These are phyloP conservation scores for Allium cepa DNA, from an alignment of 106 monocot genomes.

Conservation along the genomic window DNA sequence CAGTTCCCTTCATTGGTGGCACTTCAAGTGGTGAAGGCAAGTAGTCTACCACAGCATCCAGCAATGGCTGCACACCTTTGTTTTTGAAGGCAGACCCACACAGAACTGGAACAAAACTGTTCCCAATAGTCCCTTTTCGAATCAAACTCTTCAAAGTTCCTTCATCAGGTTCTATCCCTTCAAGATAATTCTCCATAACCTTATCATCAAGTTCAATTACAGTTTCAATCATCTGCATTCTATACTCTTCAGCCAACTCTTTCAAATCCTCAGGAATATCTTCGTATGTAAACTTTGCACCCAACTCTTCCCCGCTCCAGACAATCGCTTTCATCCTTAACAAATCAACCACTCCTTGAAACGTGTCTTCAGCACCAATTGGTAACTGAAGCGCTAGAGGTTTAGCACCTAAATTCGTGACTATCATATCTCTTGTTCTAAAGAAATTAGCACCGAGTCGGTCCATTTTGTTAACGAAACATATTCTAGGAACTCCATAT, in stretches of 20 bases:
- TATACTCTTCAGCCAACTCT: conserved; percentile 74
- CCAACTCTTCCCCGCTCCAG: conserved; percentile 91
- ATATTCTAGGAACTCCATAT: conserved; percentile 95
- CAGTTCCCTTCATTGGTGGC: conserved; percentile 92
- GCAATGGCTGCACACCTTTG: conserved; percentile 92
- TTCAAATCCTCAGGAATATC: conserved; percentile 77
- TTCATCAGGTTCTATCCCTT: conserved; percentile 88
- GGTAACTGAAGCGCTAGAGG: conserved; percentile 86
- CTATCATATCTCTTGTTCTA: conserved; percentile 93
- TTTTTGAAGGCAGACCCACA: conserved; percentile 99
- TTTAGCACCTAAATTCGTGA: conserved; percentile 84
- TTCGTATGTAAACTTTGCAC: conserved; percentile 78
- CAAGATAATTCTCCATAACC: conserved; percentile 89
- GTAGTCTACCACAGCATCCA: conserved; percentile 96
- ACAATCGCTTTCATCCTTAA: conserved; percentile 83
- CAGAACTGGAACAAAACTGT: conserved; percentile 83
- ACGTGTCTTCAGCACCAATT: conserved; percentile 85
- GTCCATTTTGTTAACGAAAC: conserved; percentile 99
- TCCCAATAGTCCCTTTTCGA: conserved; percentile 65
- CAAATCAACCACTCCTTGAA: conserved; percentile 82
- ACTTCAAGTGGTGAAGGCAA: conserved; percentile 94
- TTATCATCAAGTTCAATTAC: conserved; percentile 87
- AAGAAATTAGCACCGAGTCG: conserved; percentile 94
- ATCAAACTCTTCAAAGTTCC: conserved; percentile 71
- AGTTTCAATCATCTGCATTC: conserved; percentile 71